These are phyloP conservation scores for Coemansia sp. DNA, from an alignment of 192 early-diverging fungal genomes.

Conservation along the genomic window DNA sequence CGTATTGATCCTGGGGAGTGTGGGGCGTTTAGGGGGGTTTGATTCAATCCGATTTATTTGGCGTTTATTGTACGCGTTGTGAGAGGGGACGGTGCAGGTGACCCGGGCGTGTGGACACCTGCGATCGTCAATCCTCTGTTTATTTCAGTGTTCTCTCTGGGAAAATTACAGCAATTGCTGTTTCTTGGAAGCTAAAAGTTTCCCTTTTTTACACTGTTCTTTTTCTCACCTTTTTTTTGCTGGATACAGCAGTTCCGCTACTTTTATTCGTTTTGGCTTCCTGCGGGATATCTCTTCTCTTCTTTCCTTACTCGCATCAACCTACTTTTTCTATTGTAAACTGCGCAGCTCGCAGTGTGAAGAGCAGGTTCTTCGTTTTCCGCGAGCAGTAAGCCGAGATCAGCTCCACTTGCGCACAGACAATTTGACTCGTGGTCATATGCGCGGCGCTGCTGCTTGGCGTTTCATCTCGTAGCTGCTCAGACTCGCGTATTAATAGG, in stretches of 20 bases:
- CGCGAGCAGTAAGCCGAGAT: neutral
- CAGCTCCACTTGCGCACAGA: constrained; percentile 1
- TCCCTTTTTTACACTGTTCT: neutral
- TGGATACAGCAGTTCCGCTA: neutral
- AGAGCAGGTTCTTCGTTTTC: neutral
- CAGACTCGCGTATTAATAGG: neutral
- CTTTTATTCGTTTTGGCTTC: neutral
- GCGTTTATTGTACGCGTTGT: neutral
- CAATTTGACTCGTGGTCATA: neutral
- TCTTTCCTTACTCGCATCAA: neutral
- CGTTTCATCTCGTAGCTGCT: neutral
- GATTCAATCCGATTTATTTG: neutral
- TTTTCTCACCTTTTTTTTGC: neutral
- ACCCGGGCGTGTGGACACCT: neutral
- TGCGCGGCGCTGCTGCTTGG: constrained; percentile 1
- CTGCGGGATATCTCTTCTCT: neutral
- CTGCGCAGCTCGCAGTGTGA: neutral
- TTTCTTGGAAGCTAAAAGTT: neutral
- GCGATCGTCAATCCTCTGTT: too few relatives aligned
- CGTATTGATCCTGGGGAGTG: constrained; percentile 4
- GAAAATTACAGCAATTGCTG: neutral
- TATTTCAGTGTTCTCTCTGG: too few relatives aligned
- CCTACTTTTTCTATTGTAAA: neutral
- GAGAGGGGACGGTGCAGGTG: constrained; percentile 5
- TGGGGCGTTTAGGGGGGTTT: neutral